phyloP scores from a whole-genome alignment of 2,329 filamentous ascomycete species.

The Microdochium paspali region DNA sequence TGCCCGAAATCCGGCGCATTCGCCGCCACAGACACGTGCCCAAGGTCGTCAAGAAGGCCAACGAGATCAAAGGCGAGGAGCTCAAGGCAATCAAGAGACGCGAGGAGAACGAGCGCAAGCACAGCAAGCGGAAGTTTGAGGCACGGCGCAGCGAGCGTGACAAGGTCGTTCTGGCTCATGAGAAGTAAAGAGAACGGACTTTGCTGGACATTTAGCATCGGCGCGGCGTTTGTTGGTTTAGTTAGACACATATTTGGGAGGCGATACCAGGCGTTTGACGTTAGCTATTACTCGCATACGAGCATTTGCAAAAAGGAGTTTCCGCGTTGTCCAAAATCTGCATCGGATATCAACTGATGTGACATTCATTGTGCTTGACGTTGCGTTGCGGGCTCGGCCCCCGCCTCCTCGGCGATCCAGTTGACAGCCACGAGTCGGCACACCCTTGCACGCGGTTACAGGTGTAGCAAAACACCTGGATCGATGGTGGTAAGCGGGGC shows the following conservation, averaged over 20 bases:
- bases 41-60: slow-evolving; percentile 89
- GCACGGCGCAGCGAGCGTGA: slow-evolving; percentile 72
- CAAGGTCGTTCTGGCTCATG: slow-evolving; percentile 74
- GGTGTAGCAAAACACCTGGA: too few species aligned
- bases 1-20: slow-evolving; percentile 92
- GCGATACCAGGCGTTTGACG: not conserved
- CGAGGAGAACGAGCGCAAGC: slow-evolving; percentile 90
- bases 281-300: not conserved
- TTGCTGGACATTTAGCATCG: not conserved
- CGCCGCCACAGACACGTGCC: slow-evolving; percentile 85
- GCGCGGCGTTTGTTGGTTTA: not conserved
- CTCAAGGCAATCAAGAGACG: slow-evolving; percentile 77
- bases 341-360: too few species aligned
- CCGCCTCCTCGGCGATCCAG: too few species aligned
- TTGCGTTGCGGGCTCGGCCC: too few species aligned
- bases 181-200: slow-evolving; percentile 37
- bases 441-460: too few species aligned
- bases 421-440: too few species aligned
- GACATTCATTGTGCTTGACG: too few species aligned
- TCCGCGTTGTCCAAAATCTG: too few species aligned
- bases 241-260: slow-evolving; percentile 9
- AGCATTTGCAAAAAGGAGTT: slow-evolving; percentile 1
- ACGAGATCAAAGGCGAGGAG: slow-evolving; percentile 88
- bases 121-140: slow-evolving; percentile 74
- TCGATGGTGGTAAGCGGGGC: too few species aligned